These are phyloP conservation scores for Saturnispora besseyi DNA, from an alignment of 805 yeast genomes.

Conservation along the genomic window DNA sequence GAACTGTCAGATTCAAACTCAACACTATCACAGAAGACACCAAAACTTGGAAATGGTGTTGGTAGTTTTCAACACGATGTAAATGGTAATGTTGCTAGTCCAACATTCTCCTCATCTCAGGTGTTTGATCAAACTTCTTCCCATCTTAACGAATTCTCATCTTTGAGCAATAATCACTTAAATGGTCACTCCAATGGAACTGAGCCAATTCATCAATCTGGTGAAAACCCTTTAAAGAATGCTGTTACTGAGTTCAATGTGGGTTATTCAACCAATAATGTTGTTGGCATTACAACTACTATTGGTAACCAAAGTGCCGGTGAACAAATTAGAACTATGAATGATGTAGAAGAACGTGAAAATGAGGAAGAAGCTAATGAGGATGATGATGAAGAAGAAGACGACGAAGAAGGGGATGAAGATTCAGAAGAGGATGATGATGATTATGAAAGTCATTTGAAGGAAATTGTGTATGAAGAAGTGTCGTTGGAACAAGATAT, in stretches of 20 bases:
- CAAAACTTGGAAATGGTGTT: not conserved
- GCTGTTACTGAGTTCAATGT: not conserved
- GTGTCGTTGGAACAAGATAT: slow-evolving; percentile 2
- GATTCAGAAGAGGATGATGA: slow-evolving; percentile 6
- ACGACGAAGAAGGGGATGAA: not conserved
- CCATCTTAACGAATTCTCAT: not conserved
- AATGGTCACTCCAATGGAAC: not conserved
- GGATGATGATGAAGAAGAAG: not conserved
- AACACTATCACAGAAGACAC: not conserved
- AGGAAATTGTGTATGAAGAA: slow-evolving; percentile 10
- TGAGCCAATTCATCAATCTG: not conserved
- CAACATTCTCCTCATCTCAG: too few relatives aligned
- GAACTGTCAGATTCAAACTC: not conserved
- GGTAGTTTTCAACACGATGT: not conserved
- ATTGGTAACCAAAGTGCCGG: not conserved
- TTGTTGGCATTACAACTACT: not conserved
- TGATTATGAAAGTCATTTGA: slow-evolving; percentile 11
- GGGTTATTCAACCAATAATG: not conserved
- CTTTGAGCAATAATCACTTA: not conserved
- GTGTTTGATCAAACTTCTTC: too few relatives aligned
- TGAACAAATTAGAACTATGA: not conserved
- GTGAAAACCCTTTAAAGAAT: not conserved
- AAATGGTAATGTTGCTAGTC: not conserved
- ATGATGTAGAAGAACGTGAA: not conserved
- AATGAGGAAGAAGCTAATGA: not conserved